Percentiles rank a stretch among this genome's conserved stretches.
Conservation (phyloP, 2,329 filamentous ascomycete species). For the Neofusicoccum cordaticola region DNA sequence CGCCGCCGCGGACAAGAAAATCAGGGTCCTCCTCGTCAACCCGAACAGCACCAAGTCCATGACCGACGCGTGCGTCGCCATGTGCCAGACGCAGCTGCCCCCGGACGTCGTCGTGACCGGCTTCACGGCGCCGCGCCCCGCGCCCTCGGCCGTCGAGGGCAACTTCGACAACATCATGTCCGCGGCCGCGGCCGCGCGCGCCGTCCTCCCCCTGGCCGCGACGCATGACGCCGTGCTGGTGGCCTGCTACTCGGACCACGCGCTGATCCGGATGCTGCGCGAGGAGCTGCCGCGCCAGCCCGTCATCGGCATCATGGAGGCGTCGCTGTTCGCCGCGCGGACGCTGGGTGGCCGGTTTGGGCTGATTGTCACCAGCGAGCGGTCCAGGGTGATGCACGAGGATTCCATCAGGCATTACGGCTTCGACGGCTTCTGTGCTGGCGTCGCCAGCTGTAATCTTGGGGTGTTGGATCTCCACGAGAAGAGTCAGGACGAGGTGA, state of each 20-base stretch:
- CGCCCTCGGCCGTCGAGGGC: slow-evolving; percentile 53
- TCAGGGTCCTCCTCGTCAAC: slow-evolving; percentile 48
- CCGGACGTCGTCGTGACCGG: slow-evolving; percentile 48
- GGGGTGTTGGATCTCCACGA: slow-evolving; percentile 47
- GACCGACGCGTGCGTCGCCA: slow-evolving; percentile 48
- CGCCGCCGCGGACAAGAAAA: slow-evolving; percentile 21
- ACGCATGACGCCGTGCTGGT: slow-evolving; percentile 49
- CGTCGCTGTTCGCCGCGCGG: slow-evolving; percentile 48
- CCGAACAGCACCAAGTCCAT: slow-evolving; percentile 49
- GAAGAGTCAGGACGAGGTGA: slow-evolving; percentile 39
- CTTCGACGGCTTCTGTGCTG: slow-evolving; percentile 42
- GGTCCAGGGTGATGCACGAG: slow-evolving; percentile 41
- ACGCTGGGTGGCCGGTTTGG: slow-evolving; percentile 50
- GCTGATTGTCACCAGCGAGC: slow-evolving; percentile 41
- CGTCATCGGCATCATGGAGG: slow-evolving; percentile 53
- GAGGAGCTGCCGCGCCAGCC: slow-evolving; percentile 45
- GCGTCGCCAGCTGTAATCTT: slow-evolving; percentile 42
- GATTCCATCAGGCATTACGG: slow-evolving; percentile 44
- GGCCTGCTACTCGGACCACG: slow-evolving; percentile 50
- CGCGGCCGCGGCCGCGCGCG: slow-evolving; percentile 48
- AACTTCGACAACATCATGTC: slow-evolving; percentile 51
- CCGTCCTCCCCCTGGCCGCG: slow-evolving; percentile 43
- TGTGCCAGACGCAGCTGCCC: slow-evolving; percentile 44
- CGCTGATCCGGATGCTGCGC: slow-evolving; percentile 46
- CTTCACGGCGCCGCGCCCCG: slow-evolving; percentile 50